Evolutionary conservation across 1,139 yeast genomes (phyloP).

Genomic region (Blastobotrys serpentis): DNA sequence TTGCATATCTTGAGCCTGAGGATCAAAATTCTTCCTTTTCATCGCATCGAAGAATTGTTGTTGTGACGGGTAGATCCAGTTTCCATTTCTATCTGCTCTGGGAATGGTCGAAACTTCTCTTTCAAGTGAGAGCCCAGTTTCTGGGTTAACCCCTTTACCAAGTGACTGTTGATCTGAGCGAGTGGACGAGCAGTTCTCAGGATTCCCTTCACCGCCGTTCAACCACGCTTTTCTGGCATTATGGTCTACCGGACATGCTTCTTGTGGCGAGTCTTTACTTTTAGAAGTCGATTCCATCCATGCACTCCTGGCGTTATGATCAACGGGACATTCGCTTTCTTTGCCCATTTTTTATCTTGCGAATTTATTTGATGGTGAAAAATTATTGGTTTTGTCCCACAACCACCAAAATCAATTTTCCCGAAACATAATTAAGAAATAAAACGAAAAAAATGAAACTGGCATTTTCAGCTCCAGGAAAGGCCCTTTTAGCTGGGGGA

Average conservation of each 20-base stretch:
- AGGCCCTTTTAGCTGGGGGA: constrained; percentile 92
- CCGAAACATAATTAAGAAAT: not conserved
- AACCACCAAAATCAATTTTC: no score
- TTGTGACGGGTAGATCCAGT: constrained; percentile 96
- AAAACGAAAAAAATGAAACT: constrained; percentile 8
- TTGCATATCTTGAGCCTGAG: constrained; percentile 78
- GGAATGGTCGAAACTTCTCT: constrained; percentile 85
- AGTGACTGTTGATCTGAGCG: constrained; percentile 33
- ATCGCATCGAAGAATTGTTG: constrained; percentile 93
- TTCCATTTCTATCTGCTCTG: constrained; percentile 52
- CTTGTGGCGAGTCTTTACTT: constrained; percentile 6
- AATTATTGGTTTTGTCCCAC: constrained; percentile 1
- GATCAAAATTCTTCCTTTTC: constrained; percentile 87
- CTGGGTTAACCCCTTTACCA: constrained; percentile 38
- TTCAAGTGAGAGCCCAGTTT: constrained; percentile 42
- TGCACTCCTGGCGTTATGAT: constrained; percentile 34
- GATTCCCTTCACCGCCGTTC: constrained; percentile 31
- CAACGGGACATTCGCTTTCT: constrained; percentile 34
- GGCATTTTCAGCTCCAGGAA: constrained; percentile 88
- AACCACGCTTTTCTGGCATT: constrained; percentile 31
- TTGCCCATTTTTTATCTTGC: constrained; percentile 1
- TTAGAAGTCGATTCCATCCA: constrained; percentile 18
- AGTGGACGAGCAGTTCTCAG: constrained; percentile 34
- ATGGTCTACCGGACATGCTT: constrained; percentile 39
- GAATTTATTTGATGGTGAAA: not conserved